A percentile compares a stretch with the other conserved stretches of the same genome.
phyloP scores from a whole-genome alignment of 164 flowering plant genomes.

The Umbilicus rupestris region DNA sequence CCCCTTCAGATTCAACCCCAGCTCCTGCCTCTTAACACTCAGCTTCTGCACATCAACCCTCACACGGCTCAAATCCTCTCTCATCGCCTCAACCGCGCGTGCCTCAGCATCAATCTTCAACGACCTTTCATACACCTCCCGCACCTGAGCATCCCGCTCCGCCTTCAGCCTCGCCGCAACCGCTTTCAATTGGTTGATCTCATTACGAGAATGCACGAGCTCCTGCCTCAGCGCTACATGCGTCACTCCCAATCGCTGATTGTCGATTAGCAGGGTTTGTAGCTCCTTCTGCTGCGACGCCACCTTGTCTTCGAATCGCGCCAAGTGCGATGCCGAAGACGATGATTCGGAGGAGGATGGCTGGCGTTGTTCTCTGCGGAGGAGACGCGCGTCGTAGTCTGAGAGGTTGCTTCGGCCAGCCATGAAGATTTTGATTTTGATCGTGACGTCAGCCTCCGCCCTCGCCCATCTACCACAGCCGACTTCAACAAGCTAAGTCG shows the following conservation, averaged over 20 bases:
- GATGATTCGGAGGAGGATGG: not conserved
- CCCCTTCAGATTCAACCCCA: slow-evolving; percentile 27
- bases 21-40: slow-evolving; percentile 21
- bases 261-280: slow-evolving; percentile 57
- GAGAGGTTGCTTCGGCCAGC: not conserved
- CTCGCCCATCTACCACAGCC: not conserved
- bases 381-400: not conserved
- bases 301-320: slow-evolving; percentile 33
- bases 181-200: slow-evolving; percentile 43
- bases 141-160: slow-evolving; percentile 49
- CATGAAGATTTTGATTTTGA: not conserved
- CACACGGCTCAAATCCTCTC: slow-evolving; percentile 44
- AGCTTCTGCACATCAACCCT: slow-evolving; percentile 40
- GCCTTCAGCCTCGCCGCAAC: slow-evolving; percentile 43
- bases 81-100: slow-evolving; percentile 27
- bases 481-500: not conserved
- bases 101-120: slow-evolving; percentile 52
- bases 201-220: slow-evolving; percentile 38
- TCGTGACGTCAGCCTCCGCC: not conserved
- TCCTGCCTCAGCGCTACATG: slow-evolving; percentile 75
- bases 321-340: slow-evolving; percentile 11
- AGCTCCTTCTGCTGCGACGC: slow-evolving; percentile 42
- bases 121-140: slow-evolving; percentile 51
- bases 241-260: slow-evolving; percentile 55
- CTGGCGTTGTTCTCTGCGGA: not conserved